phyloP scores from a whole-genome alignment of 805 yeast species.

The Ascoidea rubescens region DNA sequence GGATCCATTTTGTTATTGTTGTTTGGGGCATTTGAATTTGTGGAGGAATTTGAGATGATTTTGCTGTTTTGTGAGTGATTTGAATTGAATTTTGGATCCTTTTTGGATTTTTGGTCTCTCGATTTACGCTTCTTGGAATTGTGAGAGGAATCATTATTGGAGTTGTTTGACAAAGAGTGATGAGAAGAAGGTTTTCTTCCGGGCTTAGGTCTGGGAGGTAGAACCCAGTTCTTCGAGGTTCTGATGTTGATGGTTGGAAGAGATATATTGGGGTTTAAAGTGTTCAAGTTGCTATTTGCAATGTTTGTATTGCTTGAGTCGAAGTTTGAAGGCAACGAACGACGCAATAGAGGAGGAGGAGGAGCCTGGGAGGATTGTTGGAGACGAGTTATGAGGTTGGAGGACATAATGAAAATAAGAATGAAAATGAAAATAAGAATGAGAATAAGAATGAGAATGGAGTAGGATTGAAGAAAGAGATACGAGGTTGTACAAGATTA shows the following conservation, averaged over 20 bases:
- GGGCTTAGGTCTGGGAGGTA: slow-evolving; percentile 35
- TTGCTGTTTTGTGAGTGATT: neutral
- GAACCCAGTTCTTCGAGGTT: slow-evolving; percentile 34
- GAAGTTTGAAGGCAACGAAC: neutral
- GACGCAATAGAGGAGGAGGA: neutral
- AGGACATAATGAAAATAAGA: neutral
- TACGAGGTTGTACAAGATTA: too few relatives aligned
- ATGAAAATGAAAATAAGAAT: too few relatives aligned
- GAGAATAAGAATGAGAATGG: too few relatives aligned
- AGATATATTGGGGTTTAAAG: neutral
- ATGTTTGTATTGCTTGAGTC: neutral
- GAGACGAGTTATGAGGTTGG: neutral
- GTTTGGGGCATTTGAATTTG: neutral
- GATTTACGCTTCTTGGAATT: neutral
- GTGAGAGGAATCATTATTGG: neutral
- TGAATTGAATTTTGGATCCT: neutral
- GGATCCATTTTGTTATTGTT: neutral
- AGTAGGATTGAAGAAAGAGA: too few relatives aligned
- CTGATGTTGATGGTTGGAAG: slow-evolving; percentile 18
- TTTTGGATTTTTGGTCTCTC: neutral
- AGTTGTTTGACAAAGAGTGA: neutral
- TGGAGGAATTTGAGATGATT: neutral
- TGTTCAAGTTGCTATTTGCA: neutral
- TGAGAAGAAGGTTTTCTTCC: slow-evolving; percentile 25
- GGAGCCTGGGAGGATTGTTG: neutral